Base-by-base conservation (phyloP, 2,329 filamentous ascomycete genomes). In the Diaporthe sp. region DNA sequence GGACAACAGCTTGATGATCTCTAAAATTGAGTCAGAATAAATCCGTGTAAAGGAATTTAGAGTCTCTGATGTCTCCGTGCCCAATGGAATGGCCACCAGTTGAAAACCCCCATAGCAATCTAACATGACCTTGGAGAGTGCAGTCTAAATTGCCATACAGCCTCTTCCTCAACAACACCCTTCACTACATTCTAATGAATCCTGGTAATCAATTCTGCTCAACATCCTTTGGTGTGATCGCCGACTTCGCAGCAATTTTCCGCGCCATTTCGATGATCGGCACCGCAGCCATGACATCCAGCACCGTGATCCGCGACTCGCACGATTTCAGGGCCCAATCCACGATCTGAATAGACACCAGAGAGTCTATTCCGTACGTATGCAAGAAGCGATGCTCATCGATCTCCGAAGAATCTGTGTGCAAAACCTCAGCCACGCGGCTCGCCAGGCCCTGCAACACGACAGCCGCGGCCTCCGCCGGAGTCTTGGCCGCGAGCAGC, bases 241-340 rank as follows among this genome's bases (percentile, higher is more conserved):
- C 6, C 22, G 55, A 58, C 19, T 58, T 58, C 31, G 55, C 55
- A 22, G 55, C 28, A 37, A 58, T 58, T 9, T 58, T 58, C 55
- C 55, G 55, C 17, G 55, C 55, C 31, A 31, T 37, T 13, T 58
- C 55, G 37, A n/a, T 58, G 55, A 58, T 58, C 2, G 55, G 55
- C 19, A 58, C 55, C 55, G 55, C 55, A 34, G 55, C 55, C 55
- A 58, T 58, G 55, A 58, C 55, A 58, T 58, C 55, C 55, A 58
- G 31, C 28, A 58, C 55, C 15, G 55, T 58, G 31, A 58, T 58
- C 17, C 55, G 55, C 55, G 55, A 58, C 9, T 58, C 55, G 17
- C 55, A 58, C 22, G 31, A 58, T 13, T 58, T 58, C 31, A 58
- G 17, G 17, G 55, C 55, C 55, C 55, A 58, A 15, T 37, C 55